A percentile compares a stretch with the other conserved stretches of the same genome.
Evolutionary conservation across 2,329 filamentous ascomycete species (phyloP).

Genomic region (Pseudonectria foliicola): DNA sequence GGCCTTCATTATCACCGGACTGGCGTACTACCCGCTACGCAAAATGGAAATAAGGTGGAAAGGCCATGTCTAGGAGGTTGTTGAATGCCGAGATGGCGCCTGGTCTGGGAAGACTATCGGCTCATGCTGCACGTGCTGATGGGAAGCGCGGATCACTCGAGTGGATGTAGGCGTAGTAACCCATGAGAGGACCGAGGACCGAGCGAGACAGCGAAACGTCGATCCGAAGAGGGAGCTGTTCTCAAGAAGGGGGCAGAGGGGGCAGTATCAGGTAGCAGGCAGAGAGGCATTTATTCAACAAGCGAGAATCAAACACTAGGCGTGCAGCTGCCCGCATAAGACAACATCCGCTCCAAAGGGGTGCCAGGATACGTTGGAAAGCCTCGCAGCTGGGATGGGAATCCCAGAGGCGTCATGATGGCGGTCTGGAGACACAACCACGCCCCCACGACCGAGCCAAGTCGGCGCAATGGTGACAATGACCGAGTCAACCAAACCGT

Average conservation of each 20-base stretch:
- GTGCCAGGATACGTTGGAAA: conserved; percentile 64
- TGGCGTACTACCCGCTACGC: conserved; percentile 34
- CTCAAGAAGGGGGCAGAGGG: background rate
- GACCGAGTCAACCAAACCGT: conserved; percentile 63
- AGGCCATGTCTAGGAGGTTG: conserved; percentile 14
- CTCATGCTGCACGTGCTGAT: no score
- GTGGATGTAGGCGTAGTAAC: background rate
- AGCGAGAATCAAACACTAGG: conserved; percentile 12
- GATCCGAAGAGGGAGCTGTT: background rate
- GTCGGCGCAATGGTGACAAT: conserved; percentile 86
- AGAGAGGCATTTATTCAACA: conserved; percentile 8
- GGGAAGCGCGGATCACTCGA: no score
- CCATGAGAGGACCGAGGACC: background rate
- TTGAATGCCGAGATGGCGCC: background rate
- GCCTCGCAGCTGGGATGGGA: conserved; percentile 54
- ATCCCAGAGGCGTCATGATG: conserved; percentile 42
- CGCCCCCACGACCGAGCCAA: conserved; percentile 79
- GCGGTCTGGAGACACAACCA: conserved; percentile 66
- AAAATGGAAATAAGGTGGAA: conserved; percentile 24
- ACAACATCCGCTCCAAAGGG: conserved; percentile 79
- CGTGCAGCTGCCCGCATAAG: conserved; percentile 58
- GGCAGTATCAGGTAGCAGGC: background rate
- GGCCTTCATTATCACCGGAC: conserved; percentile 33
- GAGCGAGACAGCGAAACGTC: background rate
- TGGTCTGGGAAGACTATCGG: no score